A percentile compares a stretch with the other conserved stretches of the same genome.
These are phyloP conservation scores for Wickerhamiella azyma DNA, from an alignment of 805 yeast genomes.

Conservation along the genomic window DNA sequence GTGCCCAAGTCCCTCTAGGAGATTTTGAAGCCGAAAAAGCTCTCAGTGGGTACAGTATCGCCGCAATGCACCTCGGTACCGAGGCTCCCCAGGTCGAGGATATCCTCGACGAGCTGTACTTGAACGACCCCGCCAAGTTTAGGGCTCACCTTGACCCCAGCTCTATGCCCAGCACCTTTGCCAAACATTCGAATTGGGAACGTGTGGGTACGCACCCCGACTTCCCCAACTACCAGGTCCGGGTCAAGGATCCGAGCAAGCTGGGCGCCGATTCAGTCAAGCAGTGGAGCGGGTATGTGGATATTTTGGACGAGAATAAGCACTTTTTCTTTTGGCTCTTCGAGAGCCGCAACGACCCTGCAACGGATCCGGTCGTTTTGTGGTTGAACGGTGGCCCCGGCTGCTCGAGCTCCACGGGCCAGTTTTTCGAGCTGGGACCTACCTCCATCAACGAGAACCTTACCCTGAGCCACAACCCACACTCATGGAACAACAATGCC, in stretches of 20 bases:
- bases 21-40: neutral
- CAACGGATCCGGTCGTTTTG: conserved; percentile 67
- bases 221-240: conserved; percentile 36
- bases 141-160: neutral
- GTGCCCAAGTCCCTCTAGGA: neutral
- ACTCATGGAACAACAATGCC: conserved; percentile 89
- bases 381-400: conserved; percentile 98
- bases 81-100: neutral
- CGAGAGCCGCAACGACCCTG: conserved; percentile 76
- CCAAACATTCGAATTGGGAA: neutral
- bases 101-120: neutral
- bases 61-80: neutral
- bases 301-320: conserved; percentile 69
- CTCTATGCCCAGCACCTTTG: neutral
- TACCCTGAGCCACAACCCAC: conserved; percentile 65
- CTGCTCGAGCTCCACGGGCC: conserved; percentile 82
- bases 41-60: neutral
- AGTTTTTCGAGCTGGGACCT: conserved; percentile 90
- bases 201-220: neutral
- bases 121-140: neutral
- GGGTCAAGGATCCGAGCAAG: conserved; percentile 48
- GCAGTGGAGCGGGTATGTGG: conserved; percentile 67
- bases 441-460: conserved; percentile 58
- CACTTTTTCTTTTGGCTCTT: conserved; percentile 90
- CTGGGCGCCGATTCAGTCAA: conserved; percentile 72